phyloP scores from a whole-genome alignment of 169 alveolate genomes.

The Eimeria mitis region DNA sequence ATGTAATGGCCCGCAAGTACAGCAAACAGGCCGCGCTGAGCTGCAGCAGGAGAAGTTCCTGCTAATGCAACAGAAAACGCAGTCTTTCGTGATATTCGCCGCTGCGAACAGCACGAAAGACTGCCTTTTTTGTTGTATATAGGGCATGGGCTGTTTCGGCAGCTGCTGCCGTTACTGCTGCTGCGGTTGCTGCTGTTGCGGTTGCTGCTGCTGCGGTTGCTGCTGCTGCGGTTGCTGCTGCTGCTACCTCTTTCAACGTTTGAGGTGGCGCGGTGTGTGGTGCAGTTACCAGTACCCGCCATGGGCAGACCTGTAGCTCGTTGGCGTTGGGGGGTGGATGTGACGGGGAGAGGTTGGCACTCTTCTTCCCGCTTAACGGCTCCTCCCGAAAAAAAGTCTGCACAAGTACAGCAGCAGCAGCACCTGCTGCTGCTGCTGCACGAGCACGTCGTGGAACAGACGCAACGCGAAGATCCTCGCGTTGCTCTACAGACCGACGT shows the following conservation, averaged over 20 bases:
- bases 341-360: not conserved
- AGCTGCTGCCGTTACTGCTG: not conserved
- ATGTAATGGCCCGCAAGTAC: not conserved
- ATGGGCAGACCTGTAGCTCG: not conserved
- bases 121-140: too few relatives aligned
- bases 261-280: not conserved
- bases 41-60: not conserved
- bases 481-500: conserved; percentile 69
- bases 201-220: not conserved
- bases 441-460: conserved; percentile 57
- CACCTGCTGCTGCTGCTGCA: conserved; percentile 13
- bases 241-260: not conserved
- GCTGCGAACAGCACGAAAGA: too few relatives aligned
- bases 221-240: not conserved
- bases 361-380: conserved; percentile 57
- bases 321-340: not conserved
- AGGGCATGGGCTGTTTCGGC: too few relatives aligned
- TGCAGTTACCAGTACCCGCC: too few relatives aligned
- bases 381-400: not conserved
- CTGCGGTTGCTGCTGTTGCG: not conserved
- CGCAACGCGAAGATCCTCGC: conserved; percentile 65
- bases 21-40: not conserved
- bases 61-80: not conserved
- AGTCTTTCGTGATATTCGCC: too few relatives aligned
- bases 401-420: not conserved